A percentile compares a stretch with the other conserved stretches of the same genome.
Evolutionary conservation across 345 rosid genomes (phyloP).

Genomic region (Corymbia maculata): DNA sequence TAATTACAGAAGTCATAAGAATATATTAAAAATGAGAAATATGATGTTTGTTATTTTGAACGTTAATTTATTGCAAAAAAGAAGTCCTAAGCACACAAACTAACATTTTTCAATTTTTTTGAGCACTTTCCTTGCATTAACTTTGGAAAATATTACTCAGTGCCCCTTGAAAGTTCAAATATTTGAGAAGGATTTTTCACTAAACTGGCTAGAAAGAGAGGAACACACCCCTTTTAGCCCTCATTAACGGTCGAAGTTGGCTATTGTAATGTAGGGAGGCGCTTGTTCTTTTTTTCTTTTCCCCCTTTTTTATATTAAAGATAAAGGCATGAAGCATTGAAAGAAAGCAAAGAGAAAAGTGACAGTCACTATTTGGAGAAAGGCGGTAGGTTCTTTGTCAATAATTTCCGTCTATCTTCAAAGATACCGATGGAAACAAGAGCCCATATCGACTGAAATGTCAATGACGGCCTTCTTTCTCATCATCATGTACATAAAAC

Average conservation of each 20-base stretch:
- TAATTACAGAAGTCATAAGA: neutral
- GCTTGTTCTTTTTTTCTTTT: fast-evolving
- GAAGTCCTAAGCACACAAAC: neutral
- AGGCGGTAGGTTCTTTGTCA: neutral
- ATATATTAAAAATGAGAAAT: neutral
- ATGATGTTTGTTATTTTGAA: neutral
- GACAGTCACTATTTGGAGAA: neutral
- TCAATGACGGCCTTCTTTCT: neutral
- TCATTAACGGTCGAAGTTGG: neutral
- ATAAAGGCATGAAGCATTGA: neutral
- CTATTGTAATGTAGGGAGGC: neutral
- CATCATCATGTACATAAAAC: neutral
- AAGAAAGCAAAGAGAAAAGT: neutral
- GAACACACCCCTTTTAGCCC: neutral
- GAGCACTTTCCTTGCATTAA: neutral
- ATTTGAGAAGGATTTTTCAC: neutral
- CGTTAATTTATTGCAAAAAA: neutral
- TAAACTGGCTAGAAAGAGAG: neutral
- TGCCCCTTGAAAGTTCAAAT: neutral
- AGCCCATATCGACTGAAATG: neutral
- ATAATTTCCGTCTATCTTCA: neutral
- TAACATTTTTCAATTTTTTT: neutral
- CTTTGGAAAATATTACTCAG: neutral
- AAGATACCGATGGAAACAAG: neutral
- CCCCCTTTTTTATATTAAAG: neutral